Conservation (phyloP, 331 rosid species). For the Ulmus americana region DNA sequence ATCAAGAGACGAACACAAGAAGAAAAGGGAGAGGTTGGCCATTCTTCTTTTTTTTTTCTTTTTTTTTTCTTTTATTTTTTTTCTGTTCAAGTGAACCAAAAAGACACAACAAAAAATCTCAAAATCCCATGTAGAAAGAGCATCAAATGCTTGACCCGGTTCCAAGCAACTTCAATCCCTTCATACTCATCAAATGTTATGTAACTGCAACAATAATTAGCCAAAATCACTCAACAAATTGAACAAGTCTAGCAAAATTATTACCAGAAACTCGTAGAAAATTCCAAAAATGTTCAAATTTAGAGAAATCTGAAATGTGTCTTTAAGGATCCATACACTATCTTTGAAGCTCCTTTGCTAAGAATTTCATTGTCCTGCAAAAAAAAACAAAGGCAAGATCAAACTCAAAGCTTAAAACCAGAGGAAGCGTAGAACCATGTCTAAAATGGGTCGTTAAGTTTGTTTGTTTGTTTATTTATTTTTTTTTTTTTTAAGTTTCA, state of each 20-base stretch:
- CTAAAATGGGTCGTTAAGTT: too few relatives aligned
- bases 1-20: too few relatives aligned
- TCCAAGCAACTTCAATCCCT: slow-evolving; percentile 99
- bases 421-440: background rate
- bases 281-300: slow-evolving; percentile 19
- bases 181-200: slow-evolving; percentile 91
- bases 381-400: slow-evolving; percentile 10
- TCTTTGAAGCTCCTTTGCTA: slow-evolving; percentile 96
- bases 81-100: background rate
- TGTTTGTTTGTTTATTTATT: too few relatives aligned
- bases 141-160: slow-evolving; percentile 61
- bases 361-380: too few relatives aligned
- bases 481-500: too few relatives aligned
- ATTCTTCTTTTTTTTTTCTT: too few relatives aligned
- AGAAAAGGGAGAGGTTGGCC: too few relatives aligned
- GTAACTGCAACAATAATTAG: slow-evolving; percentile 46
- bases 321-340: slow-evolving; percentile 50
- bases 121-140: slow-evolving; percentile 11
- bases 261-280: slow-evolving; percentile 10
- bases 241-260: slow-evolving; percentile 8
- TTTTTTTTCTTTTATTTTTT: too few relatives aligned
- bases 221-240: background rate
- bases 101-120: slow-evolving; percentile 25
- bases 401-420: slow-evolving; percentile 7
- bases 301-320: slow-evolving; percentile 28